Evolutionary conservation across 1,284 basidiomycete genomes (phyloP).

Genomic region (Pascua sp.): DNA sequence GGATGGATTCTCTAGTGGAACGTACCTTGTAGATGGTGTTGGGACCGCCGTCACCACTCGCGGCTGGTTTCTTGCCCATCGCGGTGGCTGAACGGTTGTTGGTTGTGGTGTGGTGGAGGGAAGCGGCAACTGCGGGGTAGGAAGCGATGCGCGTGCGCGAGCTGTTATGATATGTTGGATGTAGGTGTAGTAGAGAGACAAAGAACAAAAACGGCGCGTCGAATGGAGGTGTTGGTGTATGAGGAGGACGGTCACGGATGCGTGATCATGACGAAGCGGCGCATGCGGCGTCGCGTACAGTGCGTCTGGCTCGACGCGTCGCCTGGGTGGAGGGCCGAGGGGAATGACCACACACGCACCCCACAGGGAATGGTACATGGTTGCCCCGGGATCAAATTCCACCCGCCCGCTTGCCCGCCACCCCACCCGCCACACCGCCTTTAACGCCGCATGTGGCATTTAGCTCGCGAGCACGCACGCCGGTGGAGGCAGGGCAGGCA

Average conservation of each 20-base stretch:
- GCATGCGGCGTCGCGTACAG: not conserved
- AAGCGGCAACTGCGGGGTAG: not conserved
- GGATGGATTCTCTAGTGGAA: not conserved
- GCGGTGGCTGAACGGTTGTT: not conserved
- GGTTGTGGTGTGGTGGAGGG: not conserved
- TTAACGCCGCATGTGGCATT: slow-evolving; percentile 1
- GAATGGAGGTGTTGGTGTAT: too few relatives aligned
- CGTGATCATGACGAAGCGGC: too few relatives aligned
- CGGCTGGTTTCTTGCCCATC: slow-evolving; percentile 31
- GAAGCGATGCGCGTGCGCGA: not conserved
- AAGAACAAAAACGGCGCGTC: too few relatives aligned
- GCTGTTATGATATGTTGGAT: not conserved
- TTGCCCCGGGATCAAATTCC: not conserved
- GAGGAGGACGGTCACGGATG: too few relatives aligned
- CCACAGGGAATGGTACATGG: not conserved
- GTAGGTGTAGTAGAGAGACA: not conserved
- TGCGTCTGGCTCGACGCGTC: not conserved
- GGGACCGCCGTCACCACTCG: slow-evolving; percentile 27
- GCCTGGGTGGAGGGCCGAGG: not conserved
- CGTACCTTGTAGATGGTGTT: slow-evolving; percentile 42
- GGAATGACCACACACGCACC: not conserved
- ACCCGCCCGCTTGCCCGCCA: not conserved
- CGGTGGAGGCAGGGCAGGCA: slow-evolving; percentile 1
- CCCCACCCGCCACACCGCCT: not conserved
- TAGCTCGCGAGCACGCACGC: not conserved